Base-by-base conservation (phyloP, 306 rosid species). In the Erythrophleum fordii region DNA sequence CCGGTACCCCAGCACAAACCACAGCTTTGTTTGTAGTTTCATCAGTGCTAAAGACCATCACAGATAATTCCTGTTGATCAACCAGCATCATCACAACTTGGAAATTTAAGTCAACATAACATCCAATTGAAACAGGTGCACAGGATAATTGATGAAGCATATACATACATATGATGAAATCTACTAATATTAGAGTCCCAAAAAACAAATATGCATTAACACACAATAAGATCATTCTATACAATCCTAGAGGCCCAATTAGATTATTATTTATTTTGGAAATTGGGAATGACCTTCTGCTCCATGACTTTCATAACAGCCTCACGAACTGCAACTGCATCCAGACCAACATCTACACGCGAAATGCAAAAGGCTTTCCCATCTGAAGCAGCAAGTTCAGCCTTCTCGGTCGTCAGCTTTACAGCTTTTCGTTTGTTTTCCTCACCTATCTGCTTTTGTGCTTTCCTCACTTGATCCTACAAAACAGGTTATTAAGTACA, bases 1-100 rank as follows among this genome's bases (percentile, higher is more conserved):
- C 93, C 1, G 96, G 98, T 52, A 95, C 99, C 73, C 99, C 99
- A 48, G 99, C 99, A 86, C 99, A 95, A 65, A 90, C 92, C 69
- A 95, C 96, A 72, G 91, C 97, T 82, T 95, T 95, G 78, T 95
- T 95, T 68, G 97, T 86, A 34, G 93, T 85, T 69, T 83, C 86
- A 67, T 95, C 99, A 0, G 85, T 90, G 90, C 99, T 95, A 82
- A 95, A 93, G 75, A 95, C 94, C 96, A 95, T 95, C 61, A 89
- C 93, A 46, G 99, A 78, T 72, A 93, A 77, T 37, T 88, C 98
- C 98, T 95, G 98, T 75, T 75, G 85, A 86, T 56, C 49, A 69
- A 76, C 73, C 81, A 85, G 31, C 48, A 80, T 29, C 44, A 59
- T 55, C 22, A 75, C 53, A 86, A 76, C 56, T 77, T 75, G 71